A percentile compares a stretch with the other conserved stretches of the same genome.
phyloP scores from a whole-genome alignment of 805 yeast genomes.

The Saccharomycopsis sp. region DNA sequence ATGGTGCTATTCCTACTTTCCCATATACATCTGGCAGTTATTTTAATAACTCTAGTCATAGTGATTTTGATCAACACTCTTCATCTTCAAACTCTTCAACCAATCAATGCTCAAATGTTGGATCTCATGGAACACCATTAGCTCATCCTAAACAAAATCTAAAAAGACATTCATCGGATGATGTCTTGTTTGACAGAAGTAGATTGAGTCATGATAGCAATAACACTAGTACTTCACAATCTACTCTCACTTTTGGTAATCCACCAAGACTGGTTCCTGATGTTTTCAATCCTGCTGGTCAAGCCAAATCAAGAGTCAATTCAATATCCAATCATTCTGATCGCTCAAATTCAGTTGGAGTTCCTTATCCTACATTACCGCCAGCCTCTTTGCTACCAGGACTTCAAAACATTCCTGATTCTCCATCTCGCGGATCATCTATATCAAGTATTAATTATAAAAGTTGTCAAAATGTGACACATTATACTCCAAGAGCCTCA shows the following conservation, averaged over 20 bases:
- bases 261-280: constrained; percentile 17
- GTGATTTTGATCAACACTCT: no score
- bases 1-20: constrained; percentile 12
- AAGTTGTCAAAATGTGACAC: no score
- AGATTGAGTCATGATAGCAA: constrained; percentile 2
- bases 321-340: not conserved
- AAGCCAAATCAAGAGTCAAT: not conserved
- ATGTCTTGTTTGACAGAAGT: constrained; percentile 14
- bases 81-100: not conserved
- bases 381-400: no score
- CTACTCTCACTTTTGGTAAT: constrained; percentile 8
- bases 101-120: not conserved
- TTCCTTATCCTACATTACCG: no score
- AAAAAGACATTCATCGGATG: constrained; percentile 14
- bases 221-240: constrained; percentile 2
- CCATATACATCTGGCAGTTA: not conserved
- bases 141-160: not conserved
- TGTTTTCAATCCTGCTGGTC: constrained; percentile 7
- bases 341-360: not conserved
- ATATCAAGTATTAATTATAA: no score
- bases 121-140: no score
- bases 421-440: no score
- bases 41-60: not conserved
- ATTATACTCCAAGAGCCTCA: no score
- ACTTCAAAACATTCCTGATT: no score